phyloP scores from a whole-genome alignment of 1,139 yeast genomes.

The Lodderomyces pseudojiufengensis region DNA sequence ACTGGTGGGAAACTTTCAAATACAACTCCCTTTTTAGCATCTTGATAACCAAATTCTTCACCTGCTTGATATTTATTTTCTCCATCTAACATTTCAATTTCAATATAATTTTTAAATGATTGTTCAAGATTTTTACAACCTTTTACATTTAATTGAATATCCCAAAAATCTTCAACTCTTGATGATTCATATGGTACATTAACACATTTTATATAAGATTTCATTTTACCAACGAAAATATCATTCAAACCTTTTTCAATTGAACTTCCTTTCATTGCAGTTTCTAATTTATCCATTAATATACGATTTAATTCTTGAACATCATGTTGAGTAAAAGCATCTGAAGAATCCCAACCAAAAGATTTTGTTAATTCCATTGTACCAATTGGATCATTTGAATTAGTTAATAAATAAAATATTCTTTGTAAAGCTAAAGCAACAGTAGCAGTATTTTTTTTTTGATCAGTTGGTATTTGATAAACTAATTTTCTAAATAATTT shows the following conservation, averaged over 20 bases:
- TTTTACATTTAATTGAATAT: slow-evolving; percentile 90
- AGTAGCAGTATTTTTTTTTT: slow-evolving; percentile 23
- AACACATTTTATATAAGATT: slow-evolving; percentile 87
- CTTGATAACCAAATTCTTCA: slow-evolving; percentile 81
- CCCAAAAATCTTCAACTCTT: slow-evolving; percentile 95
- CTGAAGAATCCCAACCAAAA: slow-evolving; percentile 96
- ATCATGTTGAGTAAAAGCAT: slow-evolving; percentile 96
- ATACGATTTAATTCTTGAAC: slow-evolving; percentile 95
- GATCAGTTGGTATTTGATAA: slow-evolving; percentile 79
- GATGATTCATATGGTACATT: slow-evolving; percentile 95
- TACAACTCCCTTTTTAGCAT: slow-evolving; percentile 94
- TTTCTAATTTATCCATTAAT: slow-evolving; percentile 89
- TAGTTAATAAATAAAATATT: slow-evolving; percentile 73
- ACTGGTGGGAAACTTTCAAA: slow-evolving; percentile 91
- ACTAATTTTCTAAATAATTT: slow-evolving; percentile 79
- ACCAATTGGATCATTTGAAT: slow-evolving; percentile 71
- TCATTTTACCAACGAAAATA: slow-evolving; percentile 95
- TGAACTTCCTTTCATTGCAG: slow-evolving; percentile 84
- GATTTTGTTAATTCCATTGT: slow-evolving; percentile 85
- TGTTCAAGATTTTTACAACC: slow-evolving; percentile 68
- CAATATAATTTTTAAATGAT: slow-evolving; percentile 83
- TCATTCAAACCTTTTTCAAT: slow-evolving; percentile 79
- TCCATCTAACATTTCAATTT: slow-evolving; percentile 85
- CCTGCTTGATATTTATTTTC: slow-evolving; percentile 96
- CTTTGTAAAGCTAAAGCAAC: slow-evolving; percentile 87